Conservation (phyloP, 2,329 filamentous ascomycete genomes). For the Cryphonectria japonica region DNA sequence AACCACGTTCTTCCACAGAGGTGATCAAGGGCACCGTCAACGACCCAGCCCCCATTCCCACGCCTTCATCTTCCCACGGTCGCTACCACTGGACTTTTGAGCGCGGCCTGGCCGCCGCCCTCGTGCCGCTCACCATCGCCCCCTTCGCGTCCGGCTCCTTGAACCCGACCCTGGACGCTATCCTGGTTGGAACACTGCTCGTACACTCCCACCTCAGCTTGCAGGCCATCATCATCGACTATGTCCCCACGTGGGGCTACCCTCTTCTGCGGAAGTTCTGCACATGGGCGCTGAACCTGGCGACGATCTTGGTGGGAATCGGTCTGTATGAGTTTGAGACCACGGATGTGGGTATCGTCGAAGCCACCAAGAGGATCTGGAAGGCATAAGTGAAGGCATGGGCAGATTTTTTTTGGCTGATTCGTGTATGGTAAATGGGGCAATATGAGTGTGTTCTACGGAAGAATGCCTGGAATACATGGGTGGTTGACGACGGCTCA, state of each 20-base stretch:
- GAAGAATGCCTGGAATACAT: neutral
- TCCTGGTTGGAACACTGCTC: conserved; percentile 80
- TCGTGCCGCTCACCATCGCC: conserved; percentile 85
- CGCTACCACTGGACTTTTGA: conserved; percentile 99
- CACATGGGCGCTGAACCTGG: conserved; percentile 78
- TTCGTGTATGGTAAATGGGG: neutral
- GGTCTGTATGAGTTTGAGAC: conserved; percentile 99
- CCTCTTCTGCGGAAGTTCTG: conserved; percentile 69
- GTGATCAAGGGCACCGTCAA: conserved; percentile 73
- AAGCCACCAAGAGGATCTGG: conserved; percentile 88
- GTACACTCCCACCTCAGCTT: conserved; percentile 97
- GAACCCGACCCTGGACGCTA: conserved; percentile 85
- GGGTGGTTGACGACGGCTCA: neutral
- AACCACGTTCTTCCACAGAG: conserved; percentile 56
- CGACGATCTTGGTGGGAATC: conserved; percentile 79
- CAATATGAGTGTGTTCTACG: neutral
- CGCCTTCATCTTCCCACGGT: conserved; percentile 76
- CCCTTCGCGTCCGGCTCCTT: conserved; percentile 92
- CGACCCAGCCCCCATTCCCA: conserved; percentile 77
- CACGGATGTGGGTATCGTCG: conserved; percentile 93
- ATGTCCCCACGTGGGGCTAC: conserved; percentile 75
- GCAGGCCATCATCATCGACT: conserved; percentile 88
- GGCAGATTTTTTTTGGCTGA: neutral
- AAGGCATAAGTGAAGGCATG: conserved; percentile 63
- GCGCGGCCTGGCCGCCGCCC: conserved; percentile 76